Evolutionary conservation across 768 basidiomycete genomes (phyloP).

Genomic region (Lentinula sp.): DNA sequence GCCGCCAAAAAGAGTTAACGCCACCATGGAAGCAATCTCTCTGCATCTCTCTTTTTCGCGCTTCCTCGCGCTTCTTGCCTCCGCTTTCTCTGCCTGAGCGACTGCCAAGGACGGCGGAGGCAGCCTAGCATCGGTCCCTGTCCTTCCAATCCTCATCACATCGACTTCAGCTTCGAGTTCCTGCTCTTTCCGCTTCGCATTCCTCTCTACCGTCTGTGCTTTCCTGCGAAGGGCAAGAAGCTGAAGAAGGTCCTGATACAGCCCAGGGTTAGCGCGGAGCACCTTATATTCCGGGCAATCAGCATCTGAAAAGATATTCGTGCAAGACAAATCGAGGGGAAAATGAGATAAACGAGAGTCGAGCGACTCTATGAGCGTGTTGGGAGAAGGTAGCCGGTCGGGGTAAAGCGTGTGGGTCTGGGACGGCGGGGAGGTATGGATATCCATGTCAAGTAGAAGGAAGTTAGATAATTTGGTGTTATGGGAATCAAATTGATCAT

Average conservation of each 20-base stretch:
- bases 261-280: background rate
- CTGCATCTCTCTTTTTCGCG: background rate
- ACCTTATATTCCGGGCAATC: background rate
- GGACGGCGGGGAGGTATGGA: background rate
- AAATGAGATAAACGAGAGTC: background rate
- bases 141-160: background rate
- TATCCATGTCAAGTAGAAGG: background rate
- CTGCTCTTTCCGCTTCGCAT: background rate
- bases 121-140: background rate
- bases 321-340: background rate
- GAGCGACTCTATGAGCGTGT: background rate
- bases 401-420: background rate
- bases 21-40: background rate
- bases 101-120: background rate
- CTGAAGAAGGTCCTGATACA: background rate
- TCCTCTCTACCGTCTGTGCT: background rate
- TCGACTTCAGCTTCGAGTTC: background rate
- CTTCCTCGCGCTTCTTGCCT: background rate
- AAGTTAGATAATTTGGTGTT: background rate
- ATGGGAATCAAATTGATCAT: background rate
- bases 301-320: background rate
- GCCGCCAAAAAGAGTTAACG: background rate
- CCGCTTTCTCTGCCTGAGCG: background rate
- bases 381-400: background rate
- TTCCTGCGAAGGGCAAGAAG: background rate